Evolutionary conservation across 176 grass and related monocot genomes (phyloP).

Genomic region (Rhipidocladum racemiflorum): DNA sequence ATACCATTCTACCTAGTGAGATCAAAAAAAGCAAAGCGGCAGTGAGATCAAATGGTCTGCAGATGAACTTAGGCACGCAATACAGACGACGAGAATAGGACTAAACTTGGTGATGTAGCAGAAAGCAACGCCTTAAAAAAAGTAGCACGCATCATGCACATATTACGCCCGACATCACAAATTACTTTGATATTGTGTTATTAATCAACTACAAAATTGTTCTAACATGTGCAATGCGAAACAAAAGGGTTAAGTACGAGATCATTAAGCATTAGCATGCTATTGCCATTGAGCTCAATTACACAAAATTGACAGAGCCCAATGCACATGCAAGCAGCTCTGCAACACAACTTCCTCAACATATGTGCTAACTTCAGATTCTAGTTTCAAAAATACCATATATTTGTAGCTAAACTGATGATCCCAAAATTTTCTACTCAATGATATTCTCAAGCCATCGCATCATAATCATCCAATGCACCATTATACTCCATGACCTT

Average conservation of each 20-base stretch:
- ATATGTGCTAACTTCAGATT: background rate
- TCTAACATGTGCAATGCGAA: background rate
- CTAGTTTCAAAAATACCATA: background rate
- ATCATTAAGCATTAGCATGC: background rate
- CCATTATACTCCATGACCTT: constrained; percentile 66
- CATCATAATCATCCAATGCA: constrained; percentile 69
- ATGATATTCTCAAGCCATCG: constrained; percentile 39
- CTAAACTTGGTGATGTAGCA: background rate
- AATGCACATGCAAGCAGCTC: background rate
- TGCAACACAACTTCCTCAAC: background rate
- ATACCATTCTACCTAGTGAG: background rate
- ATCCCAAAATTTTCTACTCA: background rate
- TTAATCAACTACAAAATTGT: background rate
- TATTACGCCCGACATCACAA: background rate
- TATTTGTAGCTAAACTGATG: background rate
- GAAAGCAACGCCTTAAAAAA: background rate
- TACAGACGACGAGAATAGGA: background rate
- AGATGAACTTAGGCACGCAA: background rate
- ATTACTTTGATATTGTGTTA: background rate
- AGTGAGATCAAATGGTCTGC: background rate
- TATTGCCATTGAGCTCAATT: background rate
- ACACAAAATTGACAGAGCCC: background rate
- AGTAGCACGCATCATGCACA: background rate
- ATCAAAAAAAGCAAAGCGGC: no score
- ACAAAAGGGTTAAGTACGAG: background rate